phyloP scores from a whole-genome alignment of 2,329 filamentous ascomycete species.

The Cadophora luteo-olivacea region DNA sequence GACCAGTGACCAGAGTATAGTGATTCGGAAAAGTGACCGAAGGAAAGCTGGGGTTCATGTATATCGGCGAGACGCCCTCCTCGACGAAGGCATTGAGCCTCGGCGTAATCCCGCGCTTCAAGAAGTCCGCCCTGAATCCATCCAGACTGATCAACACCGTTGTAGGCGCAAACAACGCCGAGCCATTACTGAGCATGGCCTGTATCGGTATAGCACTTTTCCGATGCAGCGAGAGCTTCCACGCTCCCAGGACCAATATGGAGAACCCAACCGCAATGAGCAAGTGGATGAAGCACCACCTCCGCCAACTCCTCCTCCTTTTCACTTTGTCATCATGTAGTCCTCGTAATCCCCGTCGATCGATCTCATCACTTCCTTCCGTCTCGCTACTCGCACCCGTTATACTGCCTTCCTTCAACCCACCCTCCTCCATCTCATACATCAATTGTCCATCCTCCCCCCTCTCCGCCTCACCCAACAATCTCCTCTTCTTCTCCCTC shows the following conservation, averaged over 20 bases:
- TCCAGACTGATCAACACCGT: slow-evolving; percentile 94
- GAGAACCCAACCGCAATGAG: slow-evolving; percentile 60
- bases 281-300: slow-evolving; percentile 59
- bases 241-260: slow-evolving; percentile 62
- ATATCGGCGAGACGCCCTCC: slow-evolving; percentile 86
- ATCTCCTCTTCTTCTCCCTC: slow-evolving; percentile 56
- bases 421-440: slow-evolving; percentile 90
- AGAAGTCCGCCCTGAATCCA: slow-evolving; percentile 91
- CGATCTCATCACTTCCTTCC: slow-evolving; percentile 63
- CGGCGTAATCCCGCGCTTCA: slow-evolving; percentile 83
- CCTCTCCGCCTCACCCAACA: slow-evolving; percentile 59
- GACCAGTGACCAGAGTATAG: slow-evolving; percentile 88
- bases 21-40: slow-evolving; percentile 98
- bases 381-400: slow-evolving; percentile 68
- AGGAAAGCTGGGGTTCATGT: slow-evolving; percentile 94
- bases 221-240: slow-evolving; percentile 61
- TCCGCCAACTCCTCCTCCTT: slow-evolving; percentile 60
- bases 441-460: slow-evolving; percentile 79
- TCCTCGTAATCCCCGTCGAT: slow-evolving; percentile 57
- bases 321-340: slow-evolving; percentile 54
- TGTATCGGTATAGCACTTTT: slow-evolving; percentile 46
- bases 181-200: slow-evolving; percentile 75
- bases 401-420: slow-evolving; percentile 69
- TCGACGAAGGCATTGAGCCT: slow-evolving; percentile 76
- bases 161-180: slow-evolving; percentile 86